phyloP scores from a whole-genome alignment of 2,329 filamentous ascomycete species.

The Cladosporium sphaerospermum region DNA sequence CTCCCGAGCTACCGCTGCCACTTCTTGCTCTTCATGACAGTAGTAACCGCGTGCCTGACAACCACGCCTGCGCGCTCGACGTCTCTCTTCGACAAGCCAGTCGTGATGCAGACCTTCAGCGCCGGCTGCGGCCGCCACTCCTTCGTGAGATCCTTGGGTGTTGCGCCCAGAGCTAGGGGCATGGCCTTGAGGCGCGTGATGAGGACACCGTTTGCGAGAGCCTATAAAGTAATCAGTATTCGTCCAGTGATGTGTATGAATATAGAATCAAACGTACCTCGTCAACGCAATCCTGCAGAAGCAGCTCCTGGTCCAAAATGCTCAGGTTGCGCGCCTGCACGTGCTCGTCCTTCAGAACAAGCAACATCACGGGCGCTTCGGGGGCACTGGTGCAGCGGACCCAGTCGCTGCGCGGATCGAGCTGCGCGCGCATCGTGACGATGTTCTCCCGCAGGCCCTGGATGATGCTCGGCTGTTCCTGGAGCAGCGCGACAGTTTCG shows the following conservation, averaged over 20 bases:
- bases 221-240: constrained; percentile 43
- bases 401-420: constrained; percentile 93
- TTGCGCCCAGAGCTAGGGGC: constrained; percentile 53
- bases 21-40: constrained; percentile 61
- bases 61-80: constrained; percentile 86
- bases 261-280: constrained; percentile 58
- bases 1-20: constrained; percentile 21
- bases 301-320: constrained; percentile 70
- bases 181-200: constrained; percentile 80
- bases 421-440: constrained; percentile 73
- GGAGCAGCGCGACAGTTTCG: constrained; percentile 79
- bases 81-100: constrained; percentile 84
- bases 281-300: constrained; percentile 89
- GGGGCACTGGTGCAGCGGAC: constrained; percentile 70
- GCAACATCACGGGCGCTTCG: constrained; percentile 82
- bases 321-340: constrained; percentile 63
- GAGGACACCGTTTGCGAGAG: constrained; percentile 79
- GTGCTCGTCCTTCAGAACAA: constrained; percentile 78
- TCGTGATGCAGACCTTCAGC: constrained; percentile 86
- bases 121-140: constrained; percentile 69
- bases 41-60: constrained; percentile 89
- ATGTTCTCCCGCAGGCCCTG: constrained; percentile 77
- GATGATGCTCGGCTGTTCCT: constrained; percentile 79
- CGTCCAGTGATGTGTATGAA: not conserved
- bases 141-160: constrained; percentile 55